Percentiles rank a stretch among this genome's conserved stretches.
phyloP scores from a whole-genome alignment of 306 rosid genomes.

The Echinosophora koreensis region DNA sequence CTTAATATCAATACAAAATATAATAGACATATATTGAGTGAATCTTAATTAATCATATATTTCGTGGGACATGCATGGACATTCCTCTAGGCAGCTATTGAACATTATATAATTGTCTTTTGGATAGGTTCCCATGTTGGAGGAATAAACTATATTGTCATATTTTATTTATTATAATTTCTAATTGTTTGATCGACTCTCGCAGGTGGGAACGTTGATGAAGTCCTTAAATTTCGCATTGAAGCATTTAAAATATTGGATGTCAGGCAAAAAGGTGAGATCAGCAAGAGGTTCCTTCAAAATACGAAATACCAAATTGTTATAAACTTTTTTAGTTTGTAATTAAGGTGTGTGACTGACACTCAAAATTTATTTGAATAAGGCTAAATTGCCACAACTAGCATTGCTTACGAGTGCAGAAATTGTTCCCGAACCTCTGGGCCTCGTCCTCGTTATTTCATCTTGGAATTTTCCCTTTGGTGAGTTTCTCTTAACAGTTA shows the following conservation, averaged over 20 bases:
- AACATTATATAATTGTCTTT: background rate
- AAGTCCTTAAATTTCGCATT: constrained; percentile 70
- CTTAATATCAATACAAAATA: too few species aligned
- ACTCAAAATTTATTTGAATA: constrained; percentile 39
- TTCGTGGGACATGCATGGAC: background rate
- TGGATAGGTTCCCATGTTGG: background rate
- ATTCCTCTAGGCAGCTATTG: background rate
- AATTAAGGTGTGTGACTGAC: background rate
- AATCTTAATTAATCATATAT: background rate
- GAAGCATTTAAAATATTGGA: constrained; percentile 63
- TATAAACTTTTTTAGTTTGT: background rate
- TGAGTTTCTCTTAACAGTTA: constrained; percentile 43
- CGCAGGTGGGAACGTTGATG: constrained; percentile 66
- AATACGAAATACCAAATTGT: background rate
- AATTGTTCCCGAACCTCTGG: constrained; percentile 75
- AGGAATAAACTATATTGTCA: background rate
- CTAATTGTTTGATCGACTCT: background rate
- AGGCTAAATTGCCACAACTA: constrained; percentile 69
- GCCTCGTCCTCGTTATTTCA: constrained; percentile 76
- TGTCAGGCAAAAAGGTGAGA: constrained; percentile 72
- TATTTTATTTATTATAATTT: too few species aligned
- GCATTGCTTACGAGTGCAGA: constrained; percentile 74
- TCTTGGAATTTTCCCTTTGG: constrained; percentile 91
- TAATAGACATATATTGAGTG: background rate
- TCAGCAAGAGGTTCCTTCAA: background rate